Conservation (phyloP, 1,284 basidiomycete genomes). For the Cryptococcus sp. region DNA sequence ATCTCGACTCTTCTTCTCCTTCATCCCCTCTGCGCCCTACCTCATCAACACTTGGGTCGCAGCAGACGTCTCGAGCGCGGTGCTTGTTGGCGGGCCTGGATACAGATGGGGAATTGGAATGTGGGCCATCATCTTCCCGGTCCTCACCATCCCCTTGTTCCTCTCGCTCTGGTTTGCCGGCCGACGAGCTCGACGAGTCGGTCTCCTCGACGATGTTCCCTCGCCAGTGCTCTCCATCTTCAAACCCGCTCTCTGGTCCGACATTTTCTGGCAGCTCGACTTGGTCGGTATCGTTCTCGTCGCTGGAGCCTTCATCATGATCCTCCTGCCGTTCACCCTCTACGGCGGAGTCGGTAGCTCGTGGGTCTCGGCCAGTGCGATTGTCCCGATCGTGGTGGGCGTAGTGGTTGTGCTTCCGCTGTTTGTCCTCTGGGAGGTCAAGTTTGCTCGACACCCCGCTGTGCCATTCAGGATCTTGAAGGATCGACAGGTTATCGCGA, state of each 20-base stretch:
- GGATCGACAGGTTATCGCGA: conserved; percentile 44
- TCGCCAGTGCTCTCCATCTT: conserved; percentile 25
- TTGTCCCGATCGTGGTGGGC: conserved; percentile 46
- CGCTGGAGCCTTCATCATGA: conserved; percentile 40
- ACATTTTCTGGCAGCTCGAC: conserved; percentile 48
- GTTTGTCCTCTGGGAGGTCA: conserved; percentile 46
- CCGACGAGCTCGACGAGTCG: conserved; percentile 24
- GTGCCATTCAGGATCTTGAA: conserved; percentile 44
- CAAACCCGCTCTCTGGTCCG: conserved; percentile 18
- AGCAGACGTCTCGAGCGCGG: not conserved
- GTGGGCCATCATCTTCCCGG: conserved; percentile 9
- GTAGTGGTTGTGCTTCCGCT: conserved; percentile 31
- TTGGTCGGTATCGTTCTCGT: conserved; percentile 44
- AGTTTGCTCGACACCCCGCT: conserved; percentile 41
- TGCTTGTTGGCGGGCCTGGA: not conserved
- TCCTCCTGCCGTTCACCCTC: conserved; percentile 47
- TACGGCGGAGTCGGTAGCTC: conserved; percentile 32
- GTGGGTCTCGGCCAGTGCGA: conserved; percentile 42
- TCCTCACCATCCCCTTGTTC: conserved; percentile 39
- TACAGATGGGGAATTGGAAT: conserved; percentile 11
- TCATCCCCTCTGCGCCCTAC: conserved; percentile 44
- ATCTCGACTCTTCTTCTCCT: conserved; percentile 44
- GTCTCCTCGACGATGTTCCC: conserved; percentile 33
- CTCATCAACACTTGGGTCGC: conserved; percentile 24
- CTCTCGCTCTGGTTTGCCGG: conserved; percentile 33